Conservation (phyloP, 2,329 filamentous ascomycete genomes). For the Zymoseptoria tritici region DNA sequence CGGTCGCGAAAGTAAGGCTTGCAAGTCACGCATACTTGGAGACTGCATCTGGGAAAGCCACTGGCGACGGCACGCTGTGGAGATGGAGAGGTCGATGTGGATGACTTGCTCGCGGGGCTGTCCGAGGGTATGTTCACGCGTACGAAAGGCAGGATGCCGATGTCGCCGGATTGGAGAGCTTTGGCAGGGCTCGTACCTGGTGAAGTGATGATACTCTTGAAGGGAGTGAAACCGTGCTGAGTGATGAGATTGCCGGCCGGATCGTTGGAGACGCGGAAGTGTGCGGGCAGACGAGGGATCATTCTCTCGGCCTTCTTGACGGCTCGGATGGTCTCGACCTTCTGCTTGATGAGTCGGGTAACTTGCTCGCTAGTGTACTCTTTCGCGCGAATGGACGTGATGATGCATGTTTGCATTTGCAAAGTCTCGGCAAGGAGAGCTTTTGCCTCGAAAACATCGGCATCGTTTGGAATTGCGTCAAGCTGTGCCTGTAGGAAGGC, state of each 20-base stretch:
- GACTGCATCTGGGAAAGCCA: constrained; percentile 31
- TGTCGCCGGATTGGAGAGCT: not conserved
- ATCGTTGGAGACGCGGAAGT: not conserved
- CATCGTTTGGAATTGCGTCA: constrained; percentile 10
- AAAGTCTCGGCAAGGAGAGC: constrained; percentile 21
- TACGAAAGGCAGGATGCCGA: not conserved
- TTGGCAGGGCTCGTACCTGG: not conserved
- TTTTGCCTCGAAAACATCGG: constrained; percentile 17
- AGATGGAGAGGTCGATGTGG: constrained; percentile 2
- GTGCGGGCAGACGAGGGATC: not conserved
- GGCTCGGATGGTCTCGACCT: constrained; percentile 27
- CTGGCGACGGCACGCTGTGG: not conserved
- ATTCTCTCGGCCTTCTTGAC: constrained; percentile 12
- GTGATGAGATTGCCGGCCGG: constrained; percentile 17
- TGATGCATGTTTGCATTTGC: constrained; percentile 35
- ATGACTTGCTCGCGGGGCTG: not conserved
- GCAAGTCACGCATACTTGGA: constrained; percentile 44
- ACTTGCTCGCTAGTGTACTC: constrained; percentile 39
- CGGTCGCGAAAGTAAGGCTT: constrained; percentile 44
- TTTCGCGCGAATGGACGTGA: constrained; percentile 36
- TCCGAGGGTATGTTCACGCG: constrained; percentile 3
- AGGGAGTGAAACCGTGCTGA: not conserved
- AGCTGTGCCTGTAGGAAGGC: constrained; percentile 1
- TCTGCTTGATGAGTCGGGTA: constrained; percentile 36
- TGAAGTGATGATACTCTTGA: not conserved